phyloP scores from a whole-genome alignment of 2,329 filamentous ascomycete species.

The Cytospora chrysosperma region DNA sequence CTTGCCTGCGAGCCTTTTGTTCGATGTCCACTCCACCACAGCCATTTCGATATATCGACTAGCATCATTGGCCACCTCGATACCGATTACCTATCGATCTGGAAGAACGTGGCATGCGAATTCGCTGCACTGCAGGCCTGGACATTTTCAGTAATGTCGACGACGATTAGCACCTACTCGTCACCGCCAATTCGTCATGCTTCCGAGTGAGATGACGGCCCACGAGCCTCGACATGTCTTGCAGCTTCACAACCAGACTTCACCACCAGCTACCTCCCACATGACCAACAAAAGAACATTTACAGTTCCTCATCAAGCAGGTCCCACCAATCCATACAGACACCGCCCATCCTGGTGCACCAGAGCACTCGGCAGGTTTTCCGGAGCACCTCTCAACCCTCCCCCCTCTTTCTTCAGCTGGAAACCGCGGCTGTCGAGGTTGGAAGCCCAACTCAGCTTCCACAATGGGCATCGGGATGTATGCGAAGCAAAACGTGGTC shows the following conservation, averaged over 20 bases:
- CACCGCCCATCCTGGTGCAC: not conserved
- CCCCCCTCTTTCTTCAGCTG: not conserved
- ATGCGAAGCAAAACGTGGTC: not conserved
- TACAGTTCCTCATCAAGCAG: not conserved
- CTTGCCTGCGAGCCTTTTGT: no score
- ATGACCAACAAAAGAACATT: not conserved
- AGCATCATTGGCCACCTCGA: not conserved
- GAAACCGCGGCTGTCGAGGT: slow-evolving; percentile 6
- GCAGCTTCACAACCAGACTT: not conserved
- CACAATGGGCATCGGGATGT: not conserved
- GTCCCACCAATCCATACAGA: not conserved
- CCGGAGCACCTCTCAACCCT: not conserved
- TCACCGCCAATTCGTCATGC: not conserved
- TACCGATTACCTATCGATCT: not conserved
- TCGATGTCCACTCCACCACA: not conserved
- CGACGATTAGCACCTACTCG: not conserved
- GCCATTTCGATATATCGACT: not conserved
- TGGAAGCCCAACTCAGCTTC: not conserved
- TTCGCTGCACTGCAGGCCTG: not conserved
- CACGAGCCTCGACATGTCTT: not conserved
- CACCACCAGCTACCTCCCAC: not conserved
- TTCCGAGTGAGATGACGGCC: not conserved
- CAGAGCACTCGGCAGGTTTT: not conserved
- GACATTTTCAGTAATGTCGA: not conserved
- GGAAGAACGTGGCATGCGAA: not conserved